Conservation (phyloP, 192 early-diverging fungal genomes). For the Coemansia javaensis region DNA sequence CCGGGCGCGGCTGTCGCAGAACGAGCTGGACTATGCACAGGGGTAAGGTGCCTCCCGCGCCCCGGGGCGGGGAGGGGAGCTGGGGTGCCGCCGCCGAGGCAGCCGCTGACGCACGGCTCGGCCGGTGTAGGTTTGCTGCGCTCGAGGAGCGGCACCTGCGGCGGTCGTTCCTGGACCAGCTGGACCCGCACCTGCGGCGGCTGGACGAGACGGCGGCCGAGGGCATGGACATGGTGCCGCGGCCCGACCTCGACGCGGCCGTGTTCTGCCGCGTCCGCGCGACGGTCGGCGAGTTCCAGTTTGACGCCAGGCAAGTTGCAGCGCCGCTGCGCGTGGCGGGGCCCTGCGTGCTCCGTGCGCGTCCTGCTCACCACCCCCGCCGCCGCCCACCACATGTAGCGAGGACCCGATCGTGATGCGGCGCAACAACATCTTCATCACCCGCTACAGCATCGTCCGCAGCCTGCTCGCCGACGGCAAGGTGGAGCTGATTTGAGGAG, state of each 20-base stretch:
- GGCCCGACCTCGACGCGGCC: conserved; percentile 36
- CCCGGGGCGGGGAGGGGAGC: too few species aligned
- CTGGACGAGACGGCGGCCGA: conserved; percentile 28
- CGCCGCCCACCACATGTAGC: too few species aligned
- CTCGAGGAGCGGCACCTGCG: conserved; percentile 26
- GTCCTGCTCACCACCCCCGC: too few species aligned
- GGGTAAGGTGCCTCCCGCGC: too few species aligned
- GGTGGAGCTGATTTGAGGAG: conserved; percentile 43
- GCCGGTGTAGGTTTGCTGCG: conserved; percentile 27
- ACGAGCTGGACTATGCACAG: conserved; percentile 43
- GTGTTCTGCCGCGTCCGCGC: conserved; percentile 44
- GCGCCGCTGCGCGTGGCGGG: too few species aligned
- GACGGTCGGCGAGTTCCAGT: conserved; percentile 47
- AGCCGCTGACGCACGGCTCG: too few species aligned
- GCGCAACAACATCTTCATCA: conserved; percentile 48
- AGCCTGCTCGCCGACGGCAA: conserved; percentile 39
- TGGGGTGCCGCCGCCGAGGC: too few species aligned
- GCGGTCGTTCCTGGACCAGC: conserved; percentile 46
- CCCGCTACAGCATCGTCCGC: conserved; percentile 43
- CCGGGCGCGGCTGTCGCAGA: conserved; percentile 28
- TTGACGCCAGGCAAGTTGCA: conserved; percentile 28
- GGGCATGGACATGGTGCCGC: conserved; percentile 38
- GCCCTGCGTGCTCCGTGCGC: too few species aligned
- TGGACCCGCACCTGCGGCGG: conserved; percentile 36
- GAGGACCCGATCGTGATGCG: conserved; percentile 48